Percentiles rank a stretch among this genome's conserved stretches.
These are phyloP conservation scores for Alternaria sp. DNA, from an alignment of 2,329 filamentous ascomycete species.

Conservation along the genomic window DNA sequence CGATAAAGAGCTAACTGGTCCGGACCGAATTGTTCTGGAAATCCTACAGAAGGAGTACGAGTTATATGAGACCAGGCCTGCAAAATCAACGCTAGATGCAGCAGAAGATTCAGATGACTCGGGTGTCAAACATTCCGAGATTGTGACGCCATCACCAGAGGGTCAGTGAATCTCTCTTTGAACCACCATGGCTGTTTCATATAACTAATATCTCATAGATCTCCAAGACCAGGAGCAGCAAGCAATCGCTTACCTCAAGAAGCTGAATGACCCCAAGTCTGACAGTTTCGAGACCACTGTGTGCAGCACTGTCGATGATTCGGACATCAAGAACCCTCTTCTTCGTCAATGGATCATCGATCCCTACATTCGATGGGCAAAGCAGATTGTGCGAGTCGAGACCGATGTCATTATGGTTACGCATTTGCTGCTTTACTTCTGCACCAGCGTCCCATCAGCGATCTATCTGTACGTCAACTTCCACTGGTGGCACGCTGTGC, in stretches of 20 bases:
- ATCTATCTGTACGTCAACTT: conserved; percentile 72
- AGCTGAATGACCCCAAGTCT: conserved; percentile 60
- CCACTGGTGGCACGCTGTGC: conserved; percentile 71
- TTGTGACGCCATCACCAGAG: conserved; percentile 43
- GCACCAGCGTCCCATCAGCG: conserved; percentile 75
- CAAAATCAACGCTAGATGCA: conserved; percentile 13
- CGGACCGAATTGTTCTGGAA: conserved; percentile 43
- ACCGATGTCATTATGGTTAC: conserved; percentile 83
- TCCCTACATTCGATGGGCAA: conserved; percentile 68
- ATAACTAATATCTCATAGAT: conserved; percentile 28
- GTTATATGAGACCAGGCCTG: conserved; percentile 15
- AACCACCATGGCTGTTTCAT: neutral
- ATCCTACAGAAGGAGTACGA: conserved; percentile 44
- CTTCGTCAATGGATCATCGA: conserved; percentile 61
- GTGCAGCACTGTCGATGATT: conserved; percentile 62
- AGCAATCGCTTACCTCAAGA: conserved; percentile 57
- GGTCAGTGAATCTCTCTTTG: conserved; percentile 21
- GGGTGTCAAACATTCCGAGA: conserved; percentile 35
- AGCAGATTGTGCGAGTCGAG: conserved; percentile 67
- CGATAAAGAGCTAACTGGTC: conserved; percentile 42
- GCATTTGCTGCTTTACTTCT: conserved; percentile 76
- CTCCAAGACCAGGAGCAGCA: conserved; percentile 41
- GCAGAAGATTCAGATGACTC: conserved; percentile 39
- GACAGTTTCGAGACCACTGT: conserved; percentile 65
- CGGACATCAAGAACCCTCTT: conserved; percentile 51